Base-by-base conservation (phyloP, 1,284 basidiomycete species). In the Hemileia vastatrix region DNA sequence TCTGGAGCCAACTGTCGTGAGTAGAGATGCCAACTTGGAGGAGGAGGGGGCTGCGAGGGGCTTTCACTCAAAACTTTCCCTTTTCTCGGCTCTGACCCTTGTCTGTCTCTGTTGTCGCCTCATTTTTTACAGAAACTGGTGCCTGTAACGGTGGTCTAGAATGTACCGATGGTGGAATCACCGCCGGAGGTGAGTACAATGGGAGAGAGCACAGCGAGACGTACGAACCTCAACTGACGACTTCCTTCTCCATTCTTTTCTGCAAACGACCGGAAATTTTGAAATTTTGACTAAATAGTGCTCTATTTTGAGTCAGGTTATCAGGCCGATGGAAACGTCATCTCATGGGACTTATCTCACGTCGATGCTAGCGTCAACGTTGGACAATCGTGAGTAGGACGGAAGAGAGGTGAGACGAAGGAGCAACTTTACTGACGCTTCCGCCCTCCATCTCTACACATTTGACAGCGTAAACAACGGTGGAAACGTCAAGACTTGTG, bases 131-230 rank as follows among this genome's bases (percentile, higher is more conserved):
- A 21, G 8, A 58, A 43, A 63, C 48, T 1, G 64, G 64, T 32
- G 66, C 61, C 24, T 67, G 64, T 55, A 64, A 64, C 43, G 67
- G 67, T 54, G 67, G 66, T 4, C 32, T 64, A 24, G 45, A 33
- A 27, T 66, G 64, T 33, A 67, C 43, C 32, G 66, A 68, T 36
- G 67, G 40, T 11, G 67, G 67, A 11, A 68, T 68, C 36, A 68
- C 67, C 13, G 47, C 66, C 9, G 31, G 44, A 21, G 66, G 48
- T 33, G 49, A 52, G 45, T 6, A 48, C 5, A 32, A 18, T 40
- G 27, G 27, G 27, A 27, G 27, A 27, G 27, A 27, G 27, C 27
- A 27, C 27, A 27, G 27, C 27, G 27, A 27, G 27, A 27, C 27
- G 27, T 27, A 27, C 27, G 27, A 27, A 27, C 27, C 27, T 27